Percentiles rank a stretch among this genome's conserved stretches.
phyloP scores from a whole-genome alignment of 768 basidiomycete species.

The Serpula lacrymans region DNA sequence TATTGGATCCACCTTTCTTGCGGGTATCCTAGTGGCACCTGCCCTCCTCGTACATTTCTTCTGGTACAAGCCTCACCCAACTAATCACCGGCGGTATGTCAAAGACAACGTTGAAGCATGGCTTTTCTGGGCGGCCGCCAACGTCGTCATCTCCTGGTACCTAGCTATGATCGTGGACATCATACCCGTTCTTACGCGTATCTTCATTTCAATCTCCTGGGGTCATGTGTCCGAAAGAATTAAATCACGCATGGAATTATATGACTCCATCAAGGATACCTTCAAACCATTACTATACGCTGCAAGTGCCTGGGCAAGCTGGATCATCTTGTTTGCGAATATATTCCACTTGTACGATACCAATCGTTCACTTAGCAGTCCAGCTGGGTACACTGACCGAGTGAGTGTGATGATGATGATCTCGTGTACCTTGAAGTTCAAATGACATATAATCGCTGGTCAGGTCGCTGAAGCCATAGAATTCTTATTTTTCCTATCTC shows the following conservation, averaged over 20 bases:
- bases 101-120: constrained; percentile 69
- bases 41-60: constrained; percentile 64
- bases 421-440: neutral
- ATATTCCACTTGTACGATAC: constrained; percentile 58
- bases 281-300: constrained; percentile 74
- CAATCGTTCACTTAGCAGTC: constrained; percentile 37
- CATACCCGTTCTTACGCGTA: constrained; percentile 51
- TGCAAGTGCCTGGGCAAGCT: constrained; percentile 65
- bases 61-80: constrained; percentile 63
- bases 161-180: constrained; percentile 72
- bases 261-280: constrained; percentile 65
- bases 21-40: constrained; percentile 57
- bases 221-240: constrained; percentile 71
- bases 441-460: constrained; percentile 1
- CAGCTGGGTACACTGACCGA: constrained; percentile 57
- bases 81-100: constrained; percentile 54
- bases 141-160: constrained; percentile 75
- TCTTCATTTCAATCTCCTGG: constrained; percentile 59
- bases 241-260: constrained; percentile 66
- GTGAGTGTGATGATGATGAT: constrained; percentile 30
- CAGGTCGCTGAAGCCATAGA: constrained; percentile 62
- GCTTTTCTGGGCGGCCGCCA: constrained; percentile 80
- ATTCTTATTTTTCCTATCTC: constrained; percentile 72
- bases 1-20: constrained; percentile 66
- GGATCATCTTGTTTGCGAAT: constrained; percentile 68